Percentiles rank a stretch among this genome's conserved stretches.
phyloP scores from a whole-genome alignment of 768 basidiomycete genomes.

The Boletus tylopilopsis region DNA sequence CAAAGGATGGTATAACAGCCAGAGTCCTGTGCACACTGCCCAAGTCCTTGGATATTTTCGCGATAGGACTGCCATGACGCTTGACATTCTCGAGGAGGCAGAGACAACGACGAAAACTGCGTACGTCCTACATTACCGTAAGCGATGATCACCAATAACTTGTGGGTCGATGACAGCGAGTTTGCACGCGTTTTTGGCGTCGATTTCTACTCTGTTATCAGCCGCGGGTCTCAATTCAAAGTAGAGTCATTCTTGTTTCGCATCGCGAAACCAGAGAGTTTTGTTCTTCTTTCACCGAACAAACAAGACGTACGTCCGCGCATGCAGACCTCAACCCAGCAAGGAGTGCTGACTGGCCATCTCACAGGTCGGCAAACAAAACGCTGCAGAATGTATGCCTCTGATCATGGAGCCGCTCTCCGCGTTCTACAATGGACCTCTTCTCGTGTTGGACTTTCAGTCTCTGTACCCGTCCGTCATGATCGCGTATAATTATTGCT shows the following conservation, averaged over 20 bases:
- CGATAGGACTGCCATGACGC: slow-evolving; percentile 43
- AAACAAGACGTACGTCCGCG: slow-evolving; percentile 72
- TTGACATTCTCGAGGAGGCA: neutral
- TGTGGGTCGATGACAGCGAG: slow-evolving; percentile 54
- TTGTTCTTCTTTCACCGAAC: slow-evolving; percentile 87
- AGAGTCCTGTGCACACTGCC: slow-evolving; percentile 48
- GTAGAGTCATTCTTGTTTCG: slow-evolving; percentile 99
- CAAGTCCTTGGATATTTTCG: slow-evolving; percentile 59
- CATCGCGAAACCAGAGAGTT: slow-evolving; percentile 93
- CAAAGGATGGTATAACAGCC: slow-evolving; percentile 64
- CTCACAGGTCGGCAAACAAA: slow-evolving; percentile 86
- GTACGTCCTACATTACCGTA: neutral
- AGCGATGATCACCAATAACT: slow-evolving; percentile 41
- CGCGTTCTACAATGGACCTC: slow-evolving; percentile 87
- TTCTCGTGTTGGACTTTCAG: slow-evolving; percentile 94
- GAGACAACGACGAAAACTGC: slow-evolving; percentile 6
- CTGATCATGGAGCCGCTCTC: slow-evolving; percentile 94
- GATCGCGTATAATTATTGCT: slow-evolving; percentile 98
- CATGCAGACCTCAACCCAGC: neutral
- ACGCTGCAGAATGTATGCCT: slow-evolving; percentile 94
- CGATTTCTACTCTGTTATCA: slow-evolving; percentile 94
- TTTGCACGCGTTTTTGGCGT: slow-evolving; percentile 97
- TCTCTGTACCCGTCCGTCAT: slow-evolving; percentile 96
- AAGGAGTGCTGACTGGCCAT: neutral
- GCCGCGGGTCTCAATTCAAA: slow-evolving; percentile 96